A percentile compares a stretch with the other conserved stretches of the same genome.
These are phyloP conservation scores for Lenzites betulinus DNA, from an alignment of 768 basidiomycete species.

Conservation along the genomic window DNA sequence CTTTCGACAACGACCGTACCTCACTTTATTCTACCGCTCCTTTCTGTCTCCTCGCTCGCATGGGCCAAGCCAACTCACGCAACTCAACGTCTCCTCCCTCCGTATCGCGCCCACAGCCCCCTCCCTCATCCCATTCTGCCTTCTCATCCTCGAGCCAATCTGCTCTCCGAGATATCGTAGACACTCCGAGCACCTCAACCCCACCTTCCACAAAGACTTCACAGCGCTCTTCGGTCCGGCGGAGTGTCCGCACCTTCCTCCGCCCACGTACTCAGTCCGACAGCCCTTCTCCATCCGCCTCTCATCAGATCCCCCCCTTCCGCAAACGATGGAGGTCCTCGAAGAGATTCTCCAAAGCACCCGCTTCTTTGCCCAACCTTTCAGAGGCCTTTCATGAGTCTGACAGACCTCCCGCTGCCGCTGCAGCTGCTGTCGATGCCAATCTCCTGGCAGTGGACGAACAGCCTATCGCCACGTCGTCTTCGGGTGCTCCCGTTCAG, in stretches of 20 bases:
- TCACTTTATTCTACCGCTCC: not conserved
- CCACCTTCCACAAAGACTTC: constrained; percentile 17
- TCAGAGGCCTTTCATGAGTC: constrained; percentile 15
- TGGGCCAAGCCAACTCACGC: constrained; percentile 32
- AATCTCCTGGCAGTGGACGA: constrained; percentile 3
- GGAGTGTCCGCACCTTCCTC: constrained; percentile 25
- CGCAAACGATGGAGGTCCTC: constrained; percentile 36
- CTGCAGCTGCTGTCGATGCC: constrained; percentile 14
- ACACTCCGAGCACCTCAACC: not conserved
- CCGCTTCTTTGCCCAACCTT: constrained; percentile 17
- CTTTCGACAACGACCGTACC: not conserved
- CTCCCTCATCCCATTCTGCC: constrained; percentile 6
- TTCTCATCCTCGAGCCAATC: not conserved
- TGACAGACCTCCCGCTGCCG: constrained; percentile 18
- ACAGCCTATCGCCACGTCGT: not conserved
- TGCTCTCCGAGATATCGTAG: constrained; percentile 6
- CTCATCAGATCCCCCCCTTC: constrained; percentile 8
- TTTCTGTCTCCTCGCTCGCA: constrained; percentile 16
- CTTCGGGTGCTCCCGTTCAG: not conserved
- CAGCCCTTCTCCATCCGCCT: constrained; percentile 5
- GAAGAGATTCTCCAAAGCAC: constrained; percentile 37
- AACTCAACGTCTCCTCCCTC: constrained; percentile 2
- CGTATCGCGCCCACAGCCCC: constrained; percentile 17
- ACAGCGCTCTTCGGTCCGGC: constrained; percentile 25
- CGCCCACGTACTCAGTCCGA: constrained; percentile 17